phyloP scores from a whole-genome alignment of 257 asterid genomes.

The Solanum sejunctum region DNA sequence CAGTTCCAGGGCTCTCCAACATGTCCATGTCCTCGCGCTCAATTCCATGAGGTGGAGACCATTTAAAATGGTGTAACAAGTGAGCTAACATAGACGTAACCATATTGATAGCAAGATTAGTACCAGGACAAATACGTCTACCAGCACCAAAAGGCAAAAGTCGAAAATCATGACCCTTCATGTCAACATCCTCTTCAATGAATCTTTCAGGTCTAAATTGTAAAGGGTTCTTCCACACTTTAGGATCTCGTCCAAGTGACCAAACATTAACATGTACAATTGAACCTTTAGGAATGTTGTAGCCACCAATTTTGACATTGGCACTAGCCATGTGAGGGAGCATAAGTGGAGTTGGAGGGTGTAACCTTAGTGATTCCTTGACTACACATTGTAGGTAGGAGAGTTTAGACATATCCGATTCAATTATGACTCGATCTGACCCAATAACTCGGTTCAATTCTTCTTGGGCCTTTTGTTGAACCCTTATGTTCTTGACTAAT shows the following conservation, averaged over 20 bases:
- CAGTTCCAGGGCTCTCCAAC: constrained; percentile 52
- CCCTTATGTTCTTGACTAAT: constrained; percentile 1
- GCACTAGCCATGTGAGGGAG: constrained; percentile 5
- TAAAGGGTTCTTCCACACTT: constrained; percentile 35
- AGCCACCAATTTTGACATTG: constrained; percentile 30
- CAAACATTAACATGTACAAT: background rate
- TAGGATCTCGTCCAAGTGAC: constrained; percentile 59
- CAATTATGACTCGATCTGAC: background rate
- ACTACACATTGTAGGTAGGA: constrained; percentile 5
- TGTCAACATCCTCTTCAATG: background rate
- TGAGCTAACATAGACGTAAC: constrained; percentile 45
- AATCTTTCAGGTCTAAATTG: constrained; percentile 48
- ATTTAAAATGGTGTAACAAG: constrained; percentile 39
- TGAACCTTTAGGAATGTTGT: constrained; percentile 14
- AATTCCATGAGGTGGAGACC: constrained; percentile 27
- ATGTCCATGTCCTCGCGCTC: constrained; percentile 26
- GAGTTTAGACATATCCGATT: background rate
- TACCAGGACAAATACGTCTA: constrained; percentile 41
- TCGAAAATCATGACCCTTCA: background rate
- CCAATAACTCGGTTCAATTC: background rate
- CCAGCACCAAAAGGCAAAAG: background rate
- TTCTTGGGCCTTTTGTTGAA: constrained; percentile 1
- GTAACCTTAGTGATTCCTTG: constrained; percentile 1
- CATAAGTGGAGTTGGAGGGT: background rate
- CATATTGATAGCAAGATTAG: constrained; percentile 42